Base-by-base conservation (phyloP, 2,329 filamentous ascomycete species). In the Ophiosphaerella herpotricha region DNA sequence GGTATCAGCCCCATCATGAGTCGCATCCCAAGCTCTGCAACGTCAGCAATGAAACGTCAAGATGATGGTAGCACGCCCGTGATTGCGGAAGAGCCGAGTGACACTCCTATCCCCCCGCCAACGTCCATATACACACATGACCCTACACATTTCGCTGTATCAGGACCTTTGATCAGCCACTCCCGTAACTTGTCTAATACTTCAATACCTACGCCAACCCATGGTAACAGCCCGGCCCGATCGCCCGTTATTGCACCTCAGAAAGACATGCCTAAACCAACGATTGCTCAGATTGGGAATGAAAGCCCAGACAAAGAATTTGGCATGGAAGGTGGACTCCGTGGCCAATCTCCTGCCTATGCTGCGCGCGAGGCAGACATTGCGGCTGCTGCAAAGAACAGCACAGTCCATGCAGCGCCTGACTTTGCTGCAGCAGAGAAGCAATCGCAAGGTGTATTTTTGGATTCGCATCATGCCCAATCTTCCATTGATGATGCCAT, bases 1-100 rank as follows among this genome's bases (percentile, higher is more conserved):
- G 77, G 77, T 24, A 84, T 88, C 54, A 87, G 85, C 63, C 86
- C 86, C 1, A 88, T 88, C 46, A 86, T 88, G 68, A 81, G 78
- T 56, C 74, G 77, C 43, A 80, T 78, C n/a, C 77, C 81, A 5
- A 80, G 80, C 50, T 71, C 72, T 40, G 73, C 71, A 45, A 57
- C 73, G 35, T 62, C 72, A 51, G 65, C 72, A 42, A 34, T 74
- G 58, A 68, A 68, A 58, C 75, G 75, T 35, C 64, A 63, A 57
- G 70, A 55, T 68, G 74, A 74, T 32, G 61, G 61, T 55, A 66
- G 66, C 40, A 82, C 82, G 3, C 79, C 82, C 35, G 79, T 79
- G 1, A 85, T 85, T 55, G 74, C 75, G 23, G 82, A 86, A 64
- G 81, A 84, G 54, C 72, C 77, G 50, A 65, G 74, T 51, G 69